phyloP scores from a whole-genome alignment of 78 protist species.

The Anaeramoeba ignava region DNA sequence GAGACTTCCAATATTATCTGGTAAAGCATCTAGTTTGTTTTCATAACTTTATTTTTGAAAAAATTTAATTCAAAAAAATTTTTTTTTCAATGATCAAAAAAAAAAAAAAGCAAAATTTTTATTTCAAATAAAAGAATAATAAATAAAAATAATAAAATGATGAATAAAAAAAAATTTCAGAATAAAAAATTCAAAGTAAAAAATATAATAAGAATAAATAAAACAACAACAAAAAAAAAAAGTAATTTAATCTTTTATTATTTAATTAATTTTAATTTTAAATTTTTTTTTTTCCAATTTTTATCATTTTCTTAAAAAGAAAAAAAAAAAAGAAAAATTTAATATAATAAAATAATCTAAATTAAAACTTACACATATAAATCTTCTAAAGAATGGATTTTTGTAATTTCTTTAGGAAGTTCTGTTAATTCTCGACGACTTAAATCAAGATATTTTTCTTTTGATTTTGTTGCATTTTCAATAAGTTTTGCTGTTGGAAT shows the following conservation, averaged over 20 bases:
- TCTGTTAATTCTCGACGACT: background rate
- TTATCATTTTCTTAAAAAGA: too few species aligned
- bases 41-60: background rate
- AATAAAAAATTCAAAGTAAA: background rate
- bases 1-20: background rate
- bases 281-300: too few species aligned
- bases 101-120: background rate
- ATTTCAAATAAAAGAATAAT: background rate
- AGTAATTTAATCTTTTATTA: background rate
- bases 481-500: background rate
- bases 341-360: background rate
- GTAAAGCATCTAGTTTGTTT: background rate
- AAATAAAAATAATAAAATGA: background rate
- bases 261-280: too few species aligned
- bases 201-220: background rate
- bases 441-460: background rate
- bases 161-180: background rate
- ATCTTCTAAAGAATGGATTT: background rate
- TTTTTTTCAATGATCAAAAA: too few species aligned
- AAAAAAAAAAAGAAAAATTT: too few species aligned
- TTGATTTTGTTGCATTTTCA: conserved; percentile 1
- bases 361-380: background rate
- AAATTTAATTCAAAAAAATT: too few species aligned
- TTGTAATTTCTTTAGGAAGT: background rate
- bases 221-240: background rate